Evolutionary conservation across 2,329 filamentous ascomycete genomes (phyloP).

Genomic region (Tolypocladium sp.): DNA sequence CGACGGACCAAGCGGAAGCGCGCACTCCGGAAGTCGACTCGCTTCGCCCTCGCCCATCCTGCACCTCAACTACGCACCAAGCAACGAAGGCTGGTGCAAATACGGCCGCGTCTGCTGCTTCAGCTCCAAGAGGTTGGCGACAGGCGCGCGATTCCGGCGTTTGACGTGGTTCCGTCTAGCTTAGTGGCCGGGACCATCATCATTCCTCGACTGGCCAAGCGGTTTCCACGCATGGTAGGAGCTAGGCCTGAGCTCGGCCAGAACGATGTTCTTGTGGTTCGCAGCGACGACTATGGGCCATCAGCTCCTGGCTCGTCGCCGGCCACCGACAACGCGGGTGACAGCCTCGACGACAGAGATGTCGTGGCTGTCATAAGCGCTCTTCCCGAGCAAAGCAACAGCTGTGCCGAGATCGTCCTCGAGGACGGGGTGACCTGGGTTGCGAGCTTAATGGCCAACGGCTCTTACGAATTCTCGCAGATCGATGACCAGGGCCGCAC

Average conservation of each 20-base stretch:
- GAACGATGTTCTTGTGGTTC: conserved; percentile 62
- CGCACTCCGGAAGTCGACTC: conserved; percentile 45
- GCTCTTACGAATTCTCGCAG: conserved; percentile 58
- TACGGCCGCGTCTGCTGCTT: conserved; percentile 59
- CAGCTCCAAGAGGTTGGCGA: conserved; percentile 62
- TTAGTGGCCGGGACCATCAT: conserved; percentile 45
- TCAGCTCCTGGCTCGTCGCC: conserved; percentile 15
- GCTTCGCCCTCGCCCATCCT: conserved; percentile 60
- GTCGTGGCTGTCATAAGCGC: conserved; percentile 63
- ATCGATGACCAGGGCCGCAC: conserved; percentile 47
- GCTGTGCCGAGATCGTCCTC: conserved; percentile 57
- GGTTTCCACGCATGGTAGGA: conserved; percentile 55
- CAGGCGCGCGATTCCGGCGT: conserved; percentile 54
- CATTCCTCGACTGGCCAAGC: conserved; percentile 48
- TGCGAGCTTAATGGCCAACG: conserved; percentile 40
- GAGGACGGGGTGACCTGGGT: conserved; percentile 53
- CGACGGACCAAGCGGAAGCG: conserved; percentile 33
- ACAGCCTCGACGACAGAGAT: conserved; percentile 36
- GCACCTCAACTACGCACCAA: conserved; percentile 48
- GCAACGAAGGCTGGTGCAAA: conserved; percentile 56
- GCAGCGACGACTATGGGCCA: conserved; percentile 55
- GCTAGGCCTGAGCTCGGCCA: conserved; percentile 54
- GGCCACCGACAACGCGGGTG: conserved; percentile 34
- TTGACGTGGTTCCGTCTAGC: conserved; percentile 67
- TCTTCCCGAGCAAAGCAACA: conserved; percentile 35